Evolutionary conservation across 306 rosid species (phyloP).

Genomic region (Pyrus communis): DNA sequence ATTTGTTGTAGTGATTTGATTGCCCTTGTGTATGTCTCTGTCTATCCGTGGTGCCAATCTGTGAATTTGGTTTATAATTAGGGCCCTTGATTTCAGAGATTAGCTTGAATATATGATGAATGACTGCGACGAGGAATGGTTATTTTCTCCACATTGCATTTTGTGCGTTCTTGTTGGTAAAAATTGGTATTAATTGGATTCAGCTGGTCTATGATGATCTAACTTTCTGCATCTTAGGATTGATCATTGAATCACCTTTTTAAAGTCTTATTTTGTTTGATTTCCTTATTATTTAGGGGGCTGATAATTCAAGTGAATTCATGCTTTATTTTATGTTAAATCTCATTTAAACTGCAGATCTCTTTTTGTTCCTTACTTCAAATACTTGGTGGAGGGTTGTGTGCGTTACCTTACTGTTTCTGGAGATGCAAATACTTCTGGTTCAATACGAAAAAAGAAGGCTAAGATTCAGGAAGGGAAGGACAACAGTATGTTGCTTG

Average conservation of each 20-base stretch:
- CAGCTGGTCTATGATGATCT: neutral
- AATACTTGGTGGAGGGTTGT: conserved; percentile 69
- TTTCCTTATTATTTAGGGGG: neutral
- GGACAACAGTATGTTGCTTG: conserved; percentile 26
- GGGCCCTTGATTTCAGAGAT: neutral
- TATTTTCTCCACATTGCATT: neutral
- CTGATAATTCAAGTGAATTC: neutral
- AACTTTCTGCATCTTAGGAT: neutral
- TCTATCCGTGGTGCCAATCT: neutral
- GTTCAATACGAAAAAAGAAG: conserved; percentile 50
- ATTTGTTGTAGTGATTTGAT: neutral
- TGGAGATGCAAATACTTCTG: conserved; percentile 37
- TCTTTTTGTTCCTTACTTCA: conserved; percentile 90
- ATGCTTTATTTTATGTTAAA: neutral
- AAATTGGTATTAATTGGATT: neutral
- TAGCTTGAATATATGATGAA: neutral
- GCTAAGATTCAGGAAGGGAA: conserved; percentile 51
- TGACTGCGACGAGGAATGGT: neutral
- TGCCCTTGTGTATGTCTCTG: neutral
- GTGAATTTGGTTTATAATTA: no score
- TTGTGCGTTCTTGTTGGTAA: neutral
- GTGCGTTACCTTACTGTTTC: conserved; percentile 48
- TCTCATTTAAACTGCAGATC: conserved; percentile 45
- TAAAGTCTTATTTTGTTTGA: neutral
- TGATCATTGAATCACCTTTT: neutral